Conservation (phyloP, 164 flowering plant species). For the Kingdonia uniflora region DNA sequence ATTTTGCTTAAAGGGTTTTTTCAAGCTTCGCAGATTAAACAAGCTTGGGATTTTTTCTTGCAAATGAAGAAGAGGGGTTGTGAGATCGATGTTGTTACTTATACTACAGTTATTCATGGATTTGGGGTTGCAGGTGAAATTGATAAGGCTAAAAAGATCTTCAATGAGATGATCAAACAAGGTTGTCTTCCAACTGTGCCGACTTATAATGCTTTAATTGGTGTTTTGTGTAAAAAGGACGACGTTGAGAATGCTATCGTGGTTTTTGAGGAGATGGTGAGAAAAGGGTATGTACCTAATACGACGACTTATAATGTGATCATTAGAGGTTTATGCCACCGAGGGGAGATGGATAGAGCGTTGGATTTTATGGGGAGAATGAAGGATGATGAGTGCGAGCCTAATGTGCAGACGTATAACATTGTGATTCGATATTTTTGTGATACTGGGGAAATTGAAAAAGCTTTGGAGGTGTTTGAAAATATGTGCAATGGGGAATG, state of each 20-base stretch:
- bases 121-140: conserved; percentile 71
- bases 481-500: conserved; percentile 54
- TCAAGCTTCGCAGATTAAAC: conserved; percentile 51
- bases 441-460: conserved; percentile 73
- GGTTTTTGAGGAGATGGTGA: conserved; percentile 66
- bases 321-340: conserved; percentile 79
- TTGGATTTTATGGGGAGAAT: conserved; percentile 53
- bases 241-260: conserved; percentile 55
- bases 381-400: conserved; percentile 53
- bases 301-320: conserved; percentile 53
- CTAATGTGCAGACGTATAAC: conserved; percentile 73
- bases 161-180: conserved; percentile 47
- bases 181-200: conserved; percentile 80
- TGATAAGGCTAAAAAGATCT: conserved; percentile 50
- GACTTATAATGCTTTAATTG: conserved; percentile 83
- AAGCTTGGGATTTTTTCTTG: conserved; percentile 75
- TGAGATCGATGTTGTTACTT: conserved; percentile 71
- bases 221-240: conserved; percentile 81
- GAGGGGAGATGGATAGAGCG: conserved; percentile 51
- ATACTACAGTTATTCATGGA: conserved; percentile 86
- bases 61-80: conserved; percentile 76
- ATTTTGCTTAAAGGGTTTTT: conserved; percentile 76
- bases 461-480: conserved; percentile 44
- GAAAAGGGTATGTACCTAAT: conserved; percentile 74
- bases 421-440: conserved; percentile 63